phyloP scores from a whole-genome alignment of 441 rosid genomes.

The Breynia disticha region DNA sequence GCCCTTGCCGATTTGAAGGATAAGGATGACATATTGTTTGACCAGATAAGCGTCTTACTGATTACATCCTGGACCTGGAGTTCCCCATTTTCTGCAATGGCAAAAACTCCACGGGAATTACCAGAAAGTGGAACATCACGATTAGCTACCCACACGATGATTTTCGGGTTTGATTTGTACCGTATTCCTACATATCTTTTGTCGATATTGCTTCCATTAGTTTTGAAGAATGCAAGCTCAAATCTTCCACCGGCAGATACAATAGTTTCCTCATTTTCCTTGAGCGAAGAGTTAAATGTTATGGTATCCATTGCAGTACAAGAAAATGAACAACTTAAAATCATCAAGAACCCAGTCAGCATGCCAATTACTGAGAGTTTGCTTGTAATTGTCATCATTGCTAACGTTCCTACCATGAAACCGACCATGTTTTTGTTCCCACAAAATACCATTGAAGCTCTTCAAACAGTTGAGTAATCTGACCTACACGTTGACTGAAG shows the following conservation, averaged over 20 bases:
- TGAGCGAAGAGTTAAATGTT: neutral
- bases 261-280: neutral
- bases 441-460: no score
- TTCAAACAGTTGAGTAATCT: no score
- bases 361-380: neutral
- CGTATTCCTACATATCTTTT: slow-evolving; percentile 5
- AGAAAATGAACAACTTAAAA: neutral
- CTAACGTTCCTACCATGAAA: no score
- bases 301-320: neutral
- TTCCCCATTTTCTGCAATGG: neutral
- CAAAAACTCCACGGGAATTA: neutral
- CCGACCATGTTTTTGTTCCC: no score
- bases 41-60: neutral
- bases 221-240: slow-evolving; percentile 6
- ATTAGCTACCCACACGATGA: slow-evolving; percentile 9
- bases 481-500: no score
- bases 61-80: neutral
- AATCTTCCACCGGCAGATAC: slow-evolving; percentile 3
- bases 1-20: neutral
- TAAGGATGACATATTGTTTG: neutral
- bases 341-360: neutral
- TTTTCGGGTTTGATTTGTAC: neutral
- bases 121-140: neutral
- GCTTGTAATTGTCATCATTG: no score
- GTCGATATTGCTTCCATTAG: neutral